These are phyloP conservation scores for Nitzschia sp. DNA, from an alignment of 108 stramenopile genomes.

Conservation along the genomic window DNA sequence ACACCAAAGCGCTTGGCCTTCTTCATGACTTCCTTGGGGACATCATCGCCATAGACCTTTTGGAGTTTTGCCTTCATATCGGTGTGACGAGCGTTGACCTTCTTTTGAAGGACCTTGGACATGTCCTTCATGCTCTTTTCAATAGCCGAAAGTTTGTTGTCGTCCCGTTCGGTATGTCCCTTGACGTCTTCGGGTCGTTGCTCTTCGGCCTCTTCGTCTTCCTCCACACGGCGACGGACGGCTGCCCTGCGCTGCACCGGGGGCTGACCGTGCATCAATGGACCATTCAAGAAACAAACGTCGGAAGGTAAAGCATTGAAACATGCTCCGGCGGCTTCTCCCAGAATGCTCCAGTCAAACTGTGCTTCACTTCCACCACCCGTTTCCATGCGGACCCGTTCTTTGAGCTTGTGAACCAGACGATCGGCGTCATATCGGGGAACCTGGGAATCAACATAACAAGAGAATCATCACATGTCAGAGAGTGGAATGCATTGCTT, in stretches of 20 bases:
- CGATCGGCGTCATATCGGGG: conserved; percentile 81
- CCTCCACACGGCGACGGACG: conserved; percentile 48
- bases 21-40: conserved; percentile 8
- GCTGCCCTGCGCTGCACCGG: conserved; percentile 41
- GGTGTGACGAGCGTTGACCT: conserved; percentile 19
- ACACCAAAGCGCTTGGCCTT: conserved; percentile 41
- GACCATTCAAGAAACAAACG: conserved; percentile 73
- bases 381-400: conserved; percentile 47
- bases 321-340: conserved; percentile 69
- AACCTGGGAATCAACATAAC: conserved; percentile 37
- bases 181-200: conserved; percentile 62
- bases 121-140: conserved; percentile 65
- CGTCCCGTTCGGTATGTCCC: conserved; percentile 43
- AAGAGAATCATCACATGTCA: no score
- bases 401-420: conserved; percentile 48
- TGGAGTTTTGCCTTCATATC: conserved; percentile 21
- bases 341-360: conserved; percentile 77
- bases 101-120: conserved; percentile 35
- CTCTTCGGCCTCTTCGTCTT: conserved; percentile 58
- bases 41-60: conserved; percentile 18
- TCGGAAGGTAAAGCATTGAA: conserved; percentile 75
- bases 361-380: conserved; percentile 23
- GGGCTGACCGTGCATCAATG: conserved; percentile 41
- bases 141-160: conserved; percentile 69
- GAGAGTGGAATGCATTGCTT: background rate